These are phyloP conservation scores for Onygena corvina DNA, from an alignment of 2,329 filamentous ascomycete species.

Conservation along the genomic window DNA sequence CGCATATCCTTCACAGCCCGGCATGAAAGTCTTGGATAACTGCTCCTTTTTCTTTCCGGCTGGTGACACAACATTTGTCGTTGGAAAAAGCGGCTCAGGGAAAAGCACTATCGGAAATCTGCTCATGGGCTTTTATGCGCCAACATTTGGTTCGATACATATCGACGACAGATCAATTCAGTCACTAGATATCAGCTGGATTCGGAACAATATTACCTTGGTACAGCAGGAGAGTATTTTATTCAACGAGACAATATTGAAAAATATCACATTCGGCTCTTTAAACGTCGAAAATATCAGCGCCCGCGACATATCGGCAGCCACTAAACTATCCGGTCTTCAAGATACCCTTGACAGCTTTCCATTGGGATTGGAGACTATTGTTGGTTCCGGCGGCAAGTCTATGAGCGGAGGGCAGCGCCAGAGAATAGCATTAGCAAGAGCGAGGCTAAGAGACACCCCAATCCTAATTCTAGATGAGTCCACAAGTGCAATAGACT, in stretches of 20 bases:
- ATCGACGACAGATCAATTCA: constrained; percentile 55
- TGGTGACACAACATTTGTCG: constrained; percentile 63
- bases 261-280: constrained; percentile 66
- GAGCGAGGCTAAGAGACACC: constrained; percentile 64
- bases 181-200: constrained; percentile 55
- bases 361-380: constrained; percentile 58
- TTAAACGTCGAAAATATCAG: constrained; percentile 39
- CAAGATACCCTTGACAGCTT: constrained; percentile 54
- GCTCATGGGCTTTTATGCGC: constrained; percentile 63
- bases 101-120: constrained; percentile 82
- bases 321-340: constrained; percentile 57
- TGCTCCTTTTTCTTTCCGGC: constrained; percentile 59
- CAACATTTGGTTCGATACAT: constrained; percentile 51
- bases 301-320: constrained; percentile 45
- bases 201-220: constrained; percentile 64
- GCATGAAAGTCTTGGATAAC: constrained; percentile 47
- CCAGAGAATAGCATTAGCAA: constrained; percentile 68
- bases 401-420: constrained; percentile 73
- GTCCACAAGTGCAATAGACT: constrained; percentile 73
- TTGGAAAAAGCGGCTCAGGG: constrained; percentile 78
- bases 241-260: constrained; percentile 67
- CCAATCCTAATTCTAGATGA: constrained; percentile 80
- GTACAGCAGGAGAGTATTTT: constrained; percentile 72
- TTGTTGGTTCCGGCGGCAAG: constrained; percentile 56
- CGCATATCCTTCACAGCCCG: constrained; percentile 60